Conservation (phyloP, 768 basidiomycete genomes). For the Coprinopsis cinerea region DNA sequence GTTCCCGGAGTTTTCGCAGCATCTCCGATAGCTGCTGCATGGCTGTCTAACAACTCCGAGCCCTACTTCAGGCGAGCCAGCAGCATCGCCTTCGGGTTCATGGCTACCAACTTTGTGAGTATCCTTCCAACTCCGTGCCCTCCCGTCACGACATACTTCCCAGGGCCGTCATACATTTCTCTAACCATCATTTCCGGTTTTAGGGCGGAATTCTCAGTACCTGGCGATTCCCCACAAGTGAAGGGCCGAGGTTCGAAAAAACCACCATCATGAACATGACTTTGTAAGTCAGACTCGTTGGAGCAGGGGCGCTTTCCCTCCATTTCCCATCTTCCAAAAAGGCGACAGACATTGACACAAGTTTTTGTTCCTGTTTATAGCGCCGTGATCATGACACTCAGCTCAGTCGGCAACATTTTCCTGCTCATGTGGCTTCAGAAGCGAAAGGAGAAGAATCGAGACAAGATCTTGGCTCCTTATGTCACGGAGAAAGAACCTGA, state of each 20-base stretch:
- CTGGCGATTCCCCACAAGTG: conserved; percentile 33
- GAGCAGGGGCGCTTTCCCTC: too few species aligned
- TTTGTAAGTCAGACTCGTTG: conserved; percentile 23
- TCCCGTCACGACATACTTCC: not conserved
- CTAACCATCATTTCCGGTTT: not conserved
- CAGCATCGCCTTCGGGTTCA: conserved; percentile 28
- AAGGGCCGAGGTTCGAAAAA: conserved; percentile 30
- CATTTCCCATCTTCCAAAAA: not conserved
- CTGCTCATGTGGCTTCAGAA: conserved; percentile 25
- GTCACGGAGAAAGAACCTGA: conserved; percentile 21
- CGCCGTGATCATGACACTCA: conserved; percentile 21
- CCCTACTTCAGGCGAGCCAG: conserved; percentile 31
- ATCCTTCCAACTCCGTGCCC: not conserved
- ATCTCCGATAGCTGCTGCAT: conserved; percentile 25
- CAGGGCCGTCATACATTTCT: not conserved
- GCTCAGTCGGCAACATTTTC: conserved; percentile 20
- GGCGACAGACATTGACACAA: not conserved
- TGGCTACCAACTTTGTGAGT: conserved; percentile 30
- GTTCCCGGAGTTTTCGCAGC: conserved; percentile 29
- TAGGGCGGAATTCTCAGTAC: conserved; percentile 36
- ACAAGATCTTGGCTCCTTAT: conserved; percentile 26
- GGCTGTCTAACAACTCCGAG: conserved; percentile 34
- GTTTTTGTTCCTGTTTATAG: conserved; percentile 12
- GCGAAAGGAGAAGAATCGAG: conserved; percentile 18
- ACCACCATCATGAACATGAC: conserved; percentile 31